These are phyloP conservation scores for Nothopassalora personata DNA, from an alignment of 2,329 filamentous ascomycete species.

Conservation along the genomic window DNA sequence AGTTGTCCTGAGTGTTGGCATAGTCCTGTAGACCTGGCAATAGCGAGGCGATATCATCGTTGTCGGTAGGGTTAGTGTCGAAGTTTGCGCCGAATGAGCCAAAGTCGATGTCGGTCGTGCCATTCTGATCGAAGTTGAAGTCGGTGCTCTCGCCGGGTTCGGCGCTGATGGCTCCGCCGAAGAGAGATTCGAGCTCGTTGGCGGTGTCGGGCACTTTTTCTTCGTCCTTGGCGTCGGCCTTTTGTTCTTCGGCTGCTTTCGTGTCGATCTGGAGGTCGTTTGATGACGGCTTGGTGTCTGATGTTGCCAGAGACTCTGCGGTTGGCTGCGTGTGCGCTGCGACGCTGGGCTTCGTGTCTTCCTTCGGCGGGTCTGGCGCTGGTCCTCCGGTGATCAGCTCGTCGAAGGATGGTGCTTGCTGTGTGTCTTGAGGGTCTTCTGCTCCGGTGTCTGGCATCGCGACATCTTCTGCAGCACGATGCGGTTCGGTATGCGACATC, in stretches of 20 bases:
- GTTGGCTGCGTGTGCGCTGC: neutral
- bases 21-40: slow-evolving; percentile 40
- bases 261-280: slow-evolving; percentile 4
- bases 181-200: slow-evolving; percentile 34
- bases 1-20: slow-evolving; percentile 30
- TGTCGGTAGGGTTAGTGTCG: slow-evolving; percentile 23
- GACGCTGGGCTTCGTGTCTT: slow-evolving; percentile 4
- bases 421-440: neutral
- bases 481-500: neutral
- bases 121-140: slow-evolving; percentile 18
- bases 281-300: slow-evolving; percentile 13
- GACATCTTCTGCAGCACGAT: neutral
- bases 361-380: slow-evolving; percentile 1
- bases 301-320: slow-evolving; percentile 4
- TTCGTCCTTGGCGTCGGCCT: slow-evolving; percentile 14
- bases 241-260: neutral
- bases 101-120: slow-evolving; percentile 32
- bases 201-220: slow-evolving; percentile 26
- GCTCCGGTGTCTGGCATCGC: neutral
- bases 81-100: slow-evolving; percentile 24
- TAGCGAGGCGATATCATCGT: slow-evolving; percentile 34
- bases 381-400: neutral
- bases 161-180: slow-evolving; percentile 26
- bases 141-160: slow-evolving; percentile 12
- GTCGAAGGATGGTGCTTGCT: neutral